A percentile compares a stretch with the other conserved stretches of the same genome.
Evolutionary conservation across 176 grass and related monocot genomes (phyloP).

Genomic region (Cenchrus fungigraminus): DNA sequence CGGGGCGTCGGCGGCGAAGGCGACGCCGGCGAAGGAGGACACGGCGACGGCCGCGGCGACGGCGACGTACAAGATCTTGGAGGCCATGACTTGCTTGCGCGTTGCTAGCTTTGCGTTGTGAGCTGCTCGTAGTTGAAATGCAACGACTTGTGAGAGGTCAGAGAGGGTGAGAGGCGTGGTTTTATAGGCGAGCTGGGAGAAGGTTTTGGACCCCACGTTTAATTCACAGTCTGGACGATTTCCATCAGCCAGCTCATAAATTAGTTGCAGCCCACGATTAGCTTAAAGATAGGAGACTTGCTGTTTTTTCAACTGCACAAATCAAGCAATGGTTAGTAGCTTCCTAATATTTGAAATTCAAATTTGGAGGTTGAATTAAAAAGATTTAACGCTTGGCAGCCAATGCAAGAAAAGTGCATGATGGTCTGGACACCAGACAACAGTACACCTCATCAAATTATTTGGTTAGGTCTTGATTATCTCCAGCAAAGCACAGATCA

Average conservation of each 20-base stretch:
- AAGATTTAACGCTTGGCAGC: not conserved
- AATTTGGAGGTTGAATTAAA: not conserved
- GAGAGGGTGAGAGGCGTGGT: conserved; percentile 1
- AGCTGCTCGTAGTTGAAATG: not conserved
- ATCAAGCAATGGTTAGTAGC: conserved; percentile 5
- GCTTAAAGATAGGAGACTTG: conserved; percentile 29
- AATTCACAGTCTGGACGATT: conserved; percentile 40
- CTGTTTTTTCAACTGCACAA: conserved; percentile 13
- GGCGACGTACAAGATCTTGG: conserved; percentile 41
- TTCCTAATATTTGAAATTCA: not conserved
- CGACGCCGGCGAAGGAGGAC: conserved; percentile 49
- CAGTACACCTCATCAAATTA: conserved; percentile 16
- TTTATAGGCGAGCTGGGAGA: conserved; percentile 36
- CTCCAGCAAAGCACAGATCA: conserved; percentile 34
- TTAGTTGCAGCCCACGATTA: conserved; percentile 15
- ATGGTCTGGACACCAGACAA: conserved; percentile 7
- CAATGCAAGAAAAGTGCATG: conserved; percentile 1
- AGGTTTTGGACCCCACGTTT: not conserved
- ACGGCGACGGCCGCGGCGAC: conserved; percentile 44
- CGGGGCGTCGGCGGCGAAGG: conserved; percentile 58
- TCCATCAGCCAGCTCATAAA: conserved; percentile 40
- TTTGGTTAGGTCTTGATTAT: conserved; percentile 19
- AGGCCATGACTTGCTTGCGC: conserved; percentile 32
- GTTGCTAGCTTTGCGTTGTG: conserved; percentile 17
- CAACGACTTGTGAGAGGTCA: not conserved